Base-by-base conservation (phyloP, 116 monocot species). In the Dioscorea cayenensis region DNA sequence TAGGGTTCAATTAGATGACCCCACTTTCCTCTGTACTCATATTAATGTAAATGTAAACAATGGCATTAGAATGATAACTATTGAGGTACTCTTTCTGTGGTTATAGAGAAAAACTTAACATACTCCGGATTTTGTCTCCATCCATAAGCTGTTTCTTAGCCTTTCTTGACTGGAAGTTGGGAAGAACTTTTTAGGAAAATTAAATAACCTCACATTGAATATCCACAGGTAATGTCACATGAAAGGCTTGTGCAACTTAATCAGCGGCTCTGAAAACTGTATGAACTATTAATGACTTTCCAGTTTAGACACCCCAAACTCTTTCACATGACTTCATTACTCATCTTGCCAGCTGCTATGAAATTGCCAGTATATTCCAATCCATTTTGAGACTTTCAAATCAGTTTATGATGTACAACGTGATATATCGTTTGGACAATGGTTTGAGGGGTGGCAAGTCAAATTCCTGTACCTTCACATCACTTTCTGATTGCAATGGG, bases 381-480 rank as follows among this genome's bases (percentile, higher is more conserved):
- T 18, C 55, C 16, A 55, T 55, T 55, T 18, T 55, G 5, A 69
- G 65, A 16, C 60, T 72, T 19, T 43, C 38, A 61, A 60, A 49
- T 38, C 59, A 60, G 29, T 23, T 65, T 48, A 60, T 36, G 60
- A 49, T 48, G 48, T 14, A 59, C 52, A 52, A 71, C 37, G 11
- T 17, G 27, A 23, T 51, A 63, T 23, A 27, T 36, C 60, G 21
- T 74, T 14, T 32, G 43, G 18, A 16, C 14, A 37, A 66, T 32
- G 52, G 63, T 35, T 60, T 22, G 59, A 62, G 63, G 64, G 77
- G 77, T 77, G 48, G 80, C 23, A 84, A 51, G 64, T 32, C 81
- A 73, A 64, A 73, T 1, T 84, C 84, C 37, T 65, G 72, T 76
- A 20, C 66, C 36, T 38, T 61, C 60, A 68, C 66, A 77, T 76